phyloP scores from a whole-genome alignment of 495 filamentous ascomycete genomes.

The Penicillium taxi region DNA sequence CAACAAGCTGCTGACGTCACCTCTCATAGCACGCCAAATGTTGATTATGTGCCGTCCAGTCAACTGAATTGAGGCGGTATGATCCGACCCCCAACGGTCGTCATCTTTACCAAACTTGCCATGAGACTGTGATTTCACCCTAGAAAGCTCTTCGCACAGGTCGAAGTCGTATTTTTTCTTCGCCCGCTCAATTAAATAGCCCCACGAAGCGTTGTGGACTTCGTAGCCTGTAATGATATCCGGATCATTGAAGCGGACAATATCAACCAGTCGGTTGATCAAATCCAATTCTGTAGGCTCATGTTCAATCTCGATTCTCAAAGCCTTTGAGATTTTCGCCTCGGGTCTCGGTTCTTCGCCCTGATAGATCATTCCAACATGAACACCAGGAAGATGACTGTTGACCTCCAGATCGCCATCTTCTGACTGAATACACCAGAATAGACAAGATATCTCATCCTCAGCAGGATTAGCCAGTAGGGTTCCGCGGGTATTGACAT shows the following conservation, averaged over 20 bases:
- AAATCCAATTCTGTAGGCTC: slow-evolving; percentile 78
- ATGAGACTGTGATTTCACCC: slow-evolving; percentile 74
- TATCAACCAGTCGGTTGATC: slow-evolving; percentile 72
- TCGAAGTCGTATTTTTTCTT: slow-evolving; percentile 80
- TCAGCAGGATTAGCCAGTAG: slow-evolving; percentile 80
- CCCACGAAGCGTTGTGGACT: slow-evolving; percentile 89
- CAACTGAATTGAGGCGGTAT: slow-evolving; percentile 75
- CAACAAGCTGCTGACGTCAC: slow-evolving; percentile 70
- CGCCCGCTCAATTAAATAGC: slow-evolving; percentile 88
- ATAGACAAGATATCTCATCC: slow-evolving; percentile 83
- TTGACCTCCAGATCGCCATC: slow-evolving; percentile 49
- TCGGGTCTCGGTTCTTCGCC: slow-evolving; percentile 39
- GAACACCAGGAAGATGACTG: slow-evolving; percentile 43
- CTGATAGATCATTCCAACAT: slow-evolving; percentile 49
- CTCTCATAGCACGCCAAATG: slow-evolving; percentile 92
- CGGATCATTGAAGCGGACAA: slow-evolving; percentile 77
- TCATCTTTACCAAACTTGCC: slow-evolving; percentile 77
- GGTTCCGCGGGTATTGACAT: slow-evolving; percentile 78
- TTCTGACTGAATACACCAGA: slow-evolving; percentile 82
- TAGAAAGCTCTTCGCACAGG: slow-evolving; percentile 81
- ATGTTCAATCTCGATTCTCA: slow-evolving; percentile 55
- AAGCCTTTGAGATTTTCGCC: slow-evolving; percentile 39
- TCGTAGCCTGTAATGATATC: slow-evolving; percentile 95
- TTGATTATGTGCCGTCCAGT: slow-evolving; percentile 96
- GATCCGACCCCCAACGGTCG: slow-evolving; percentile 88